Percentiles rank a stretch among this genome's conserved stretches.
Conservation (phyloP, 805 yeast species). For the Saccharomycopsis vini region DNA sequence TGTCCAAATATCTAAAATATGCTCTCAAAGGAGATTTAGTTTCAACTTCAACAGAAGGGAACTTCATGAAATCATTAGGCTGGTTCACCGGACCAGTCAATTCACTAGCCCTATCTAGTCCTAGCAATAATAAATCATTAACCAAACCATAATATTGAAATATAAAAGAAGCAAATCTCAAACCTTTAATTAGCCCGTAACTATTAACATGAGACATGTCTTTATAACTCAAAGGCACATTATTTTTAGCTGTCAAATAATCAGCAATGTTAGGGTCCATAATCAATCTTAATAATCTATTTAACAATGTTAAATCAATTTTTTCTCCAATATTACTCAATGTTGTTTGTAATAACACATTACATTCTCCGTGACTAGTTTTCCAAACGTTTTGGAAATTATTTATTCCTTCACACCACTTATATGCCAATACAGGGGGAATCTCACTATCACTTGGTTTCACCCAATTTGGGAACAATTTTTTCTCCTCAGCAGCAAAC, state of each 20-base stretch:
- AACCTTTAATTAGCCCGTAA: conserved; percentile 78
- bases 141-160: conserved; percentile 85
- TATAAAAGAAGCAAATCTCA: conserved; percentile 84
- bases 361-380: conserved; percentile 59
- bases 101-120: conserved; percentile 79
- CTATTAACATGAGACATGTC: conserved; percentile 94
- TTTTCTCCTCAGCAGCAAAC: conserved; percentile 87
- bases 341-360: conserved; percentile 76
- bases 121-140: conserved; percentile 72
- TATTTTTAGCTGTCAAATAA: conserved; percentile 86
- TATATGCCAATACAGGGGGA: conserved; percentile 84
- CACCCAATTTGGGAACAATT: conserved; percentile 89
- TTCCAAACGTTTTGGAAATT: conserved; percentile 76
- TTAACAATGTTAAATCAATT: conserved; percentile 78
- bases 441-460: conserved; percentile 92
- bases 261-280: conserved; percentile 91
- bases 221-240: conserved; percentile 71
- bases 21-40: conserved; percentile 24
- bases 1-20: conserved; percentile 78
- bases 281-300: conserved; percentile 68
- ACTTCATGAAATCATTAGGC: conserved; percentile 77
- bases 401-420: conserved; percentile 90
- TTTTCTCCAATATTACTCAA: conserved; percentile 70
- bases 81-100: conserved; percentile 67
- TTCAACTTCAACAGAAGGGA: conserved; percentile 49